Base-by-base conservation (phyloP, 129 eudicot species). In the Lactuca saligna region DNA sequence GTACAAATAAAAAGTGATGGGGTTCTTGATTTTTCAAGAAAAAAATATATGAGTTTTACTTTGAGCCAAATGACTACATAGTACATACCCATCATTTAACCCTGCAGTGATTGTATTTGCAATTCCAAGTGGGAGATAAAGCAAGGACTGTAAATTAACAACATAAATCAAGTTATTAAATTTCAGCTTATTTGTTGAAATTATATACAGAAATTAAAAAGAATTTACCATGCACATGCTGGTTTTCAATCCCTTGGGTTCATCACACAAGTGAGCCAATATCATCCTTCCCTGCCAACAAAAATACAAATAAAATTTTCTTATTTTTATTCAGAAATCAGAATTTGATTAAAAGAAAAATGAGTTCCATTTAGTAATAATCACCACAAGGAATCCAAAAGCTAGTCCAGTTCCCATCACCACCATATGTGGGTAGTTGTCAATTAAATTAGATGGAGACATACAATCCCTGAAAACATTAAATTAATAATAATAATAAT, bases 211-310 rank as follows among this genome's bases (percentile, higher is more conserved):
- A 46, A 10, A 11, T 2, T 46, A 32, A 54, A 37, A 46, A 55
- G 39, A 78, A 49, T 92, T 25, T 87, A 94, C 99, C 91, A 90
- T 80, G 65, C 88, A 94, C 99, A 94, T 94, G 61, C 79, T 84
- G 50, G 99, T 94, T 83, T 94, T 94, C 82, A 94, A 75, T 75
- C 99, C 99, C 87, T 94, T 94, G n/a, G 99, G 97, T 84, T 94
- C 99, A 82, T 94, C 99, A 70, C 99, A 94, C 83, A 94, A 65
- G 82, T 89, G 99, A 80, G 99, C 75, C 66, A 94, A 84, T 85
- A 94, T 82, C 97, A 94, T 89, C 78, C 99, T 87, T 75, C 99
- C 99, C 99, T 94, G 93, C 63, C 61, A 85, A 74, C 34, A 69
- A 17, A 38, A 63, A 32, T 33, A 69, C 38, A 29, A 39, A 4